Percentiles rank a stretch among this genome's conserved stretches.
These are phyloP conservation scores for Stentor roeselii DNA, from an alignment of 73 alveolate species.

Conservation along the genomic window DNA sequence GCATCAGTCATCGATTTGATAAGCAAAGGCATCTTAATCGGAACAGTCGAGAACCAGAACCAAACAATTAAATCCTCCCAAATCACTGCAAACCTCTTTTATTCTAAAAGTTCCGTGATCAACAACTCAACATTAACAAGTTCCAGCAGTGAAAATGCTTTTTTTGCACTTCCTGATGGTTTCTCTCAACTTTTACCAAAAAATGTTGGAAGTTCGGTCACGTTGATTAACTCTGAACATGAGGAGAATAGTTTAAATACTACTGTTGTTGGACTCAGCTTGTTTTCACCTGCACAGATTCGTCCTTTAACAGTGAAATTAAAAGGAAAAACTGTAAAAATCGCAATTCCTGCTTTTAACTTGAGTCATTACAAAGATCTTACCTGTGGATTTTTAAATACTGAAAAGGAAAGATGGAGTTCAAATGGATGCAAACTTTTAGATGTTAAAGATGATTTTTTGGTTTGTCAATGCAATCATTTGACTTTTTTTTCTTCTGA, in stretches of 20 bases:
- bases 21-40: background rate
- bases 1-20: background rate
- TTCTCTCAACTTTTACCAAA: background rate
- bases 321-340: background rate
- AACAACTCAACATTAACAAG: background rate
- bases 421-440: background rate
- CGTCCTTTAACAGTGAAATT: background rate
- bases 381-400: background rate
- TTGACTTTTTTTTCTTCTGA: background rate
- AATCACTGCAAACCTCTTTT: background rate
- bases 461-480: background rate
- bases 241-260: background rate
- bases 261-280: background rate
- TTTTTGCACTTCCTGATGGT: background rate
- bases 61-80: background rate
- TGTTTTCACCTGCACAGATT: background rate
- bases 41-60: background rate
- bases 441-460: background rate
- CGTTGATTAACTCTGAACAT: background rate
- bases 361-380: background rate
- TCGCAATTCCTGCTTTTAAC: background rate
- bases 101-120: background rate
- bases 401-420: background rate
- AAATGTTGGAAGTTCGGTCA: background rate
- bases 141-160: background rate